Base-by-base conservation (phyloP, 2,329 filamentous ascomycete genomes). In the Colletotrichum karsti region DNA sequence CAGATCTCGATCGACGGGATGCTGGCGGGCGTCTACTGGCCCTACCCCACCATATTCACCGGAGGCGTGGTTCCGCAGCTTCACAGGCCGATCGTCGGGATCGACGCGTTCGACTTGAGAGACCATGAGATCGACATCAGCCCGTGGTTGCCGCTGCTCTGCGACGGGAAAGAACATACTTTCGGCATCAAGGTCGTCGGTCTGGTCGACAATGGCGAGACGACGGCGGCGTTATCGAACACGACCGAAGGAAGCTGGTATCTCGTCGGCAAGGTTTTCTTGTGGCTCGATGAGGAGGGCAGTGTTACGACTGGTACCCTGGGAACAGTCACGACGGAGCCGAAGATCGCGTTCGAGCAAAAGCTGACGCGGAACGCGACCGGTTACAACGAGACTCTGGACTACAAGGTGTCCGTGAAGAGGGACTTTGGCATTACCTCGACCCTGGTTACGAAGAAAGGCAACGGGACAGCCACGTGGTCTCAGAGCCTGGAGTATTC, bases 101-200 rank as follows among this genome's bases (percentile, higher is more conserved):
- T 92, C 24, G 90, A 96, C 73, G 89, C 92, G 0, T 96, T 94
- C 75, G 93, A 96, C 74, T 82, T 97, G 22, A 84, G 87, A 39
- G 93, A 96, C 75, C 90, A 93, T 70, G 92, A 96, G 76, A 93
- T 97, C 68, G 93, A 97, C 74, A 90, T 97, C 54, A 91, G 92
- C 2, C 90, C 93, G 0, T 96, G 92, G 83, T 81, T 96, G 5
- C 88, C 91, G 0, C 66, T 91, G 1, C 83, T 96, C 1, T 90
- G 87, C 69, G 90, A 95, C 72, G 91, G 90, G 0, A 72, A 81
- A 1, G 71, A 82, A 5, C 92, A 95, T 76, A 88, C 81, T 0
- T 93, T 95, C 73, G 85, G 88, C 57, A 89, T 97, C 55, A 82
- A 84, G n/a, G 86, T 96, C 4, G 84, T 86, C 0, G 92, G 92